phyloP scores from a whole-genome alignment of 805 yeast genomes.

The Starmera quercuum region DNA sequence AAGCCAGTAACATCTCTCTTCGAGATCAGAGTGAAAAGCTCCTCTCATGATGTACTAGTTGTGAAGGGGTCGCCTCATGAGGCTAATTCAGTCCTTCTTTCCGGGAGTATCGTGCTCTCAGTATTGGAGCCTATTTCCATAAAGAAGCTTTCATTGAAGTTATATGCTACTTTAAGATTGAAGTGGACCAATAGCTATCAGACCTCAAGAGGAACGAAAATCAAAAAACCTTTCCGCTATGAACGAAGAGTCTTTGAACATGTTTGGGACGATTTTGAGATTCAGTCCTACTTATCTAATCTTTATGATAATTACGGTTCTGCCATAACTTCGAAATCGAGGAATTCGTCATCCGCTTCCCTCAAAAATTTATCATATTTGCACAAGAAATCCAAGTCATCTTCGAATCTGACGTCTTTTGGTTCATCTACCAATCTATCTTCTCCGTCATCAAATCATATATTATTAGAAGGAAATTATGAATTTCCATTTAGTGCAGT shows the following conservation, averaged over 20 bases:
- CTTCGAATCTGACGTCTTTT: constrained; percentile 25
- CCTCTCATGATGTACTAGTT: constrained; percentile 73
- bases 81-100: constrained; percentile 67
- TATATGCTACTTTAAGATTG: constrained; percentile 61
- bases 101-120: constrained; percentile 74
- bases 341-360: constrained; percentile 9
- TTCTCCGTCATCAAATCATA: constrained; percentile 23
- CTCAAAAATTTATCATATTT: constrained; percentile 10
- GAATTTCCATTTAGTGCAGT: constrained; percentile 85
- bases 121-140: constrained; percentile 69
- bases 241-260: constrained; percentile 67
- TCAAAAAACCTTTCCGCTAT: constrained; percentile 40
- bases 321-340: constrained; percentile 6
- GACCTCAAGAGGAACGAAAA: constrained; percentile 35
- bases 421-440: constrained; percentile 18
- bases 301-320: constrained; percentile 15
- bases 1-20: constrained; percentile 32
- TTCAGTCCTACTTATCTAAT: constrained; percentile 32
- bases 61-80: constrained; percentile 72
- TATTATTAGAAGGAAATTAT: constrained; percentile 68
- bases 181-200: constrained; percentile 53
- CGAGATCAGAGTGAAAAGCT: constrained; percentile 52
- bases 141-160: constrained; percentile 52
- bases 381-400: constrained; percentile 23
- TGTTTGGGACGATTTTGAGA: constrained; percentile 64